phyloP scores from a whole-genome alignment of 1,139 yeast genomes.

The Geotrichum candidum region DNA sequence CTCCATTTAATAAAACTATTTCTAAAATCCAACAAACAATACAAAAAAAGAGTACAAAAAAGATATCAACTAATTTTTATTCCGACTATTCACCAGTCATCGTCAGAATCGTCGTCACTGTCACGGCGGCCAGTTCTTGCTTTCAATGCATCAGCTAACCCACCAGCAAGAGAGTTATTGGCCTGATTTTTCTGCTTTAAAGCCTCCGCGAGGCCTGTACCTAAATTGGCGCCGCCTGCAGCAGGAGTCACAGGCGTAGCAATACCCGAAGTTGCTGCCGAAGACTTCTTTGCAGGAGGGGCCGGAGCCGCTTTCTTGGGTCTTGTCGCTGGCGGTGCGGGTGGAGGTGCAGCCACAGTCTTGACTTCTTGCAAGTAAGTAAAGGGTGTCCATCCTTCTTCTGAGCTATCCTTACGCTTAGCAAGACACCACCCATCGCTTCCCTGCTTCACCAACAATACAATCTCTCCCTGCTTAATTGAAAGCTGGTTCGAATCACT shows the following conservation, averaged over 20 bases:
- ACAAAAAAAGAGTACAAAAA: neutral
- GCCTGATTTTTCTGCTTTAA: constrained; percentile 55
- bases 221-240: constrained; percentile 36
- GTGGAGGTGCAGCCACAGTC: constrained; percentile 3
- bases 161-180: constrained; percentile 71
- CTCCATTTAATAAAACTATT: neutral
- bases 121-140: constrained; percentile 78
- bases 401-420: constrained; percentile 62
- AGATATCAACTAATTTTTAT: constrained; percentile 1
- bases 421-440: constrained; percentile 93
- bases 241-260: constrained; percentile 19
- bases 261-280: constrained; percentile 26
- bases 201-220: constrained; percentile 70
- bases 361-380: constrained; percentile 55
- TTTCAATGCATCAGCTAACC: constrained; percentile 83
- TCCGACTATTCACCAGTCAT: constrained; percentile 35
- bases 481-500: constrained; percentile 79
- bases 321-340: constrained; percentile 1
- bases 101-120: constrained; percentile 69
- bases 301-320: constrained; percentile 7
- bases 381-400: constrained; percentile 97
- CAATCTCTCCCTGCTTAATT: constrained; percentile 64
- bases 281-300: constrained; percentile 6
- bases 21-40: neutral
- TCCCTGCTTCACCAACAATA: constrained; percentile 59